A percentile compares a stretch with the other conserved stretches of the same genome.
Evolutionary conservation across 345 rosid species (phyloP).

Genomic region (Populus ilicifolia): DNA sequence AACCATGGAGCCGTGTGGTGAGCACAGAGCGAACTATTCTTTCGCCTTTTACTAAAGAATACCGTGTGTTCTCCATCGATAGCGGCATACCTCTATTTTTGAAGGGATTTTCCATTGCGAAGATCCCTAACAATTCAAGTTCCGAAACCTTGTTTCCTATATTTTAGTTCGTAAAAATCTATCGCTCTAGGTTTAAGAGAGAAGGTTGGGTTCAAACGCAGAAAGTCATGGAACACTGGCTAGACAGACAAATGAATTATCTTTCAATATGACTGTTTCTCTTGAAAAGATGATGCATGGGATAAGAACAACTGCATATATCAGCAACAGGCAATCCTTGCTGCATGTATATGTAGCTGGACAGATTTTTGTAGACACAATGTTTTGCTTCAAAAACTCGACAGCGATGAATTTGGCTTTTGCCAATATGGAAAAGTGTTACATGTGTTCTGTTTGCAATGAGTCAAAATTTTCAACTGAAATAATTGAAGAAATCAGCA

Average conservation of each 20-base stretch:
- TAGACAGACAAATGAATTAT: too few relatives aligned
- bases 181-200: too few relatives aligned
- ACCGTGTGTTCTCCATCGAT: slow-evolving; percentile 27
- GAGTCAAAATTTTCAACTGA: neutral
- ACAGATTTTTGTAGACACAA: neutral
- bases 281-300: neutral
- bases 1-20: slow-evolving; percentile 4
- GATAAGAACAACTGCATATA: neutral
- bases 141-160: too few relatives aligned
- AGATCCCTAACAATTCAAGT: neutral
- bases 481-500: neutral
- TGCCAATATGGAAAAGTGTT: neutral
- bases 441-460: neutral
- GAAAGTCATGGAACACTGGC: too few relatives aligned
- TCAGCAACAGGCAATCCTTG: neutral
- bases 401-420: too few relatives aligned
- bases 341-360: neutral
- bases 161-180: too few relatives aligned
- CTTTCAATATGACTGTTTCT: neutral
- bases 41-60: slow-evolving; percentile 71
- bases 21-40: slow-evolving; percentile 47
- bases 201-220: too few relatives aligned
- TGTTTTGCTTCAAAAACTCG: neutral
- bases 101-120: neutral
- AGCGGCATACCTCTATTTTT: slow-evolving; percentile 15